Conservation (phyloP, 129 eudicot genomes). For the Smallanthus sonchifolius region DNA sequence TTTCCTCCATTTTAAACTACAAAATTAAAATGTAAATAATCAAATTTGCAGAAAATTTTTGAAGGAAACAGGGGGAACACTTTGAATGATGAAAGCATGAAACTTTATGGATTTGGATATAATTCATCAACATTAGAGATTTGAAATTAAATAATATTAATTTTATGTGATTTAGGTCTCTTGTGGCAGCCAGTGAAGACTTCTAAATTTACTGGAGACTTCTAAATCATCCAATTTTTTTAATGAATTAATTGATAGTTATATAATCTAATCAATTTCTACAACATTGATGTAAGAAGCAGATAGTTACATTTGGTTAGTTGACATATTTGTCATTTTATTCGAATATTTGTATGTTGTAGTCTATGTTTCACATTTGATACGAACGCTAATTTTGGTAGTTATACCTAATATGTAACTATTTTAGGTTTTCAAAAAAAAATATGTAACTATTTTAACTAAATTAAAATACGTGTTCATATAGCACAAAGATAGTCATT, state of each 20-base stretch:
- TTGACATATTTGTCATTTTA: neutral
- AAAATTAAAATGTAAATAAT: constrained; percentile 5
- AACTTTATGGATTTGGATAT: neutral
- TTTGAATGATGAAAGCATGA: constrained; percentile 20
- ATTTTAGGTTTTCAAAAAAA: no score
- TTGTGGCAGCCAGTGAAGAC: no score
- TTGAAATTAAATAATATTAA: neutral
- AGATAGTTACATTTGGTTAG: neutral
- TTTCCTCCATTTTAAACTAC: constrained; percentile 53
- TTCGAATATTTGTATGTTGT: neutral
- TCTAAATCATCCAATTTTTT: no score
- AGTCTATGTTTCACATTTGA: neutral
- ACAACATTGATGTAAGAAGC: neutral
- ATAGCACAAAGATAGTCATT: no score
- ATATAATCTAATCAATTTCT: neutral
- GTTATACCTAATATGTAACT: no score
- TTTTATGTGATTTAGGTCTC: no score
- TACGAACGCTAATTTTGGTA: neutral
- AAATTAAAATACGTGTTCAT: no score
- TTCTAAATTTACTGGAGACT: no score
- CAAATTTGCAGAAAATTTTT: neutral
- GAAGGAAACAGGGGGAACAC: constrained; percentile 28
- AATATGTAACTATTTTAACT: no score
- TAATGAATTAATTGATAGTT: no score
- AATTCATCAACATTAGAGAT: neutral